These are phyloP conservation scores for Plasmodium ovale DNA, from an alignment of 169 alveolate genomes.

Conservation along the genomic window DNA sequence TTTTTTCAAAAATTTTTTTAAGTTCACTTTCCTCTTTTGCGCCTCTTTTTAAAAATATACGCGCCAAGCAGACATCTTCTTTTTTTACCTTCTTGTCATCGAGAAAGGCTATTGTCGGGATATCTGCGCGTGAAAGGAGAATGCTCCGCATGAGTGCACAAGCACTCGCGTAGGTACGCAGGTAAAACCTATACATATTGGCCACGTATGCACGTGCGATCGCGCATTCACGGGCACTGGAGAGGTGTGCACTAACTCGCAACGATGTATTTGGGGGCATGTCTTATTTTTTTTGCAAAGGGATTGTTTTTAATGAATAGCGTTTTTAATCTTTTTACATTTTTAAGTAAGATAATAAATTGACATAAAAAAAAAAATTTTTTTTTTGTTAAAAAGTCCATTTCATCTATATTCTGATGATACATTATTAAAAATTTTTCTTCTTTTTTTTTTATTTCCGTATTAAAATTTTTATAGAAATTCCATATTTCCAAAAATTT, in stretches of 20 bases:
- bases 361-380: conserved; percentile 49
- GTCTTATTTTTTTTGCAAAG: conserved; percentile 30
- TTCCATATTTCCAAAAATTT: neutral
- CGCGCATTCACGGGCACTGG: neutral
- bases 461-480: conserved; percentile 27
- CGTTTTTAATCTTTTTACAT: conserved; percentile 36
- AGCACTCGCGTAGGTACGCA: neutral
- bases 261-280: conserved; percentile 34
- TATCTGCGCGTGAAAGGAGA: conserved; percentile 1
- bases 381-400: conserved; percentile 28
- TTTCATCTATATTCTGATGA: conserved; percentile 38
- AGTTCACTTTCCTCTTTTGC: conserved; percentile 45
- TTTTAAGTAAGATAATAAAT: conserved; percentile 25
- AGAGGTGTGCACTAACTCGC: conserved; percentile 28
- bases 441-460: conserved; percentile 23
- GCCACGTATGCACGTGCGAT: neutral
- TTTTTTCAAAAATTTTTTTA: conserved; percentile 51
- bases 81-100: conserved; percentile 63
- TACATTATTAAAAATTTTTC: neutral
- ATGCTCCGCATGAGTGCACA: neutral
- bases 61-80: conserved; percentile 55
- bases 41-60: conserved; percentile 47
- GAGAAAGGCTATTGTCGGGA: conserved; percentile 36
- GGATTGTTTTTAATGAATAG: conserved; percentile 43
- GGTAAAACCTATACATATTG: neutral